Evolutionary conservation across 768 basidiomycete genomes (phyloP).

Genomic region (Auricularia sp.): DNA sequence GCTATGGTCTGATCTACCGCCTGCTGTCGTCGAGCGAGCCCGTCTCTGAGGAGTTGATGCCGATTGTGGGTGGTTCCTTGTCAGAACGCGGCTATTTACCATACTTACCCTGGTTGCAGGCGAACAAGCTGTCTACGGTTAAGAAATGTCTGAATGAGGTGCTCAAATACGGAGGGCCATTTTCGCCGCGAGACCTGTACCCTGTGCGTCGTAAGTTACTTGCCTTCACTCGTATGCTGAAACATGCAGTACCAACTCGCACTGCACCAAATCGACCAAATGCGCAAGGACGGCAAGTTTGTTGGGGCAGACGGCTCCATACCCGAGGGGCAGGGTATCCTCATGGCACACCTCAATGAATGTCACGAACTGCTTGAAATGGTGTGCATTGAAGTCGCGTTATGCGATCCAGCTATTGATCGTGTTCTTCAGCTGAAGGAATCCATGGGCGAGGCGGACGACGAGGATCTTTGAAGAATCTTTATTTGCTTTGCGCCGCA

Average conservation of each 20-base stretch:
- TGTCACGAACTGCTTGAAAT: conserved; percentile 94
- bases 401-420: neutral
- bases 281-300: conserved; percentile 91
- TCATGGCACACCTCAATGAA: conserved; percentile 92
- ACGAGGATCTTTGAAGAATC: neutral
- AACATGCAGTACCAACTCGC: conserved; percentile 76
- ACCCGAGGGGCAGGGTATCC: conserved; percentile 92
- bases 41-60: conserved; percentile 96
- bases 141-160: conserved; percentile 97
- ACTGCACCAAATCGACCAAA: conserved; percentile 86
- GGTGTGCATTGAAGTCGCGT: conserved; percentile 34
- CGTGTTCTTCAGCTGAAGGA: neutral
- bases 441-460: neutral
- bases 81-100: conserved; percentile 1
- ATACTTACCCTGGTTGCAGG: conserved; percentile 33
- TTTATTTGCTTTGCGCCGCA: neutral
- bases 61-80: conserved; percentile 50
- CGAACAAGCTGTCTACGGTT: conserved; percentile 91
- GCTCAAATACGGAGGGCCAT: conserved; percentile 87
- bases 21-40: conserved; percentile 92
- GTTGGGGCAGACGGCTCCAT: conserved; percentile 77
- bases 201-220: conserved; percentile 46
- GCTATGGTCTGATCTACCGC: conserved; percentile 92
- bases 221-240: conserved; percentile 2
- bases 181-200: conserved; percentile 84